A percentile compares a stretch with the other conserved stretches of the same genome.
These are phyloP conservation scores for Ensete glaucum DNA, from an alignment of 176 grass and related monocot genomes.

Conservation along the genomic window DNA sequence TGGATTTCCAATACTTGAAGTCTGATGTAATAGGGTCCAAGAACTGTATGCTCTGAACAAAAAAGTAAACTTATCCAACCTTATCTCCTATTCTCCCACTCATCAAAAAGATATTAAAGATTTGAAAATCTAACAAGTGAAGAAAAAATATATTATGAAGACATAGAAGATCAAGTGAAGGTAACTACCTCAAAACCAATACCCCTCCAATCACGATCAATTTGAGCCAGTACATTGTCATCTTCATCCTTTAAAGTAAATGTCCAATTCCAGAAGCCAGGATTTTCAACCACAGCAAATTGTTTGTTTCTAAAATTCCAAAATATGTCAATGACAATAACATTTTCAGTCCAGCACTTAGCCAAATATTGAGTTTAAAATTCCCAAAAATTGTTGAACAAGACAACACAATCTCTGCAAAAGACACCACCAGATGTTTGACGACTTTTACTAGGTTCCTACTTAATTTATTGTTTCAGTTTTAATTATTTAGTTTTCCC, in stretches of 20 bases:
- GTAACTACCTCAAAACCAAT: slow-evolving; percentile 77
- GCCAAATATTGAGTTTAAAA: not conserved
- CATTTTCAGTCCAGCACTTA: not conserved
- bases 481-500: not conserved
- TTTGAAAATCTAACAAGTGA: not conserved
- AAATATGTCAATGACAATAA: slow-evolving; percentile 8
- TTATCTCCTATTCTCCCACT: not conserved
- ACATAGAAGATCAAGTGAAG: not conserved
- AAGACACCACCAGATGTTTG: not conserved
- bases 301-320: slow-evolving; percentile 59
- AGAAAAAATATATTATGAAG: not conserved
- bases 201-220: slow-evolving; percentile 93
- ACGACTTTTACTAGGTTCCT: not conserved
- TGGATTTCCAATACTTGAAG: not conserved
- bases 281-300: slow-evolving; percentile 98
- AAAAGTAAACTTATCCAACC: not conserved
- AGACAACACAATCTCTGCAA: not conserved
- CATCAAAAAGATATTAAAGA: not conserved
- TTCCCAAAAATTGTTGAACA: not conserved
- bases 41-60: not conserved
- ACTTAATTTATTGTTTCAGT: not conserved
- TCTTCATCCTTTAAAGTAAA: slow-evolving; percentile 83
- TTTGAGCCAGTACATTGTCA: slow-evolving; percentile 66
- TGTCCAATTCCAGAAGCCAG: slow-evolving; percentile 95
- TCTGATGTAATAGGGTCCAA: not conserved